Conservation (phyloP, 495 filamentous ascomycete genomes). For the Trichoderma parareesei region DNA sequence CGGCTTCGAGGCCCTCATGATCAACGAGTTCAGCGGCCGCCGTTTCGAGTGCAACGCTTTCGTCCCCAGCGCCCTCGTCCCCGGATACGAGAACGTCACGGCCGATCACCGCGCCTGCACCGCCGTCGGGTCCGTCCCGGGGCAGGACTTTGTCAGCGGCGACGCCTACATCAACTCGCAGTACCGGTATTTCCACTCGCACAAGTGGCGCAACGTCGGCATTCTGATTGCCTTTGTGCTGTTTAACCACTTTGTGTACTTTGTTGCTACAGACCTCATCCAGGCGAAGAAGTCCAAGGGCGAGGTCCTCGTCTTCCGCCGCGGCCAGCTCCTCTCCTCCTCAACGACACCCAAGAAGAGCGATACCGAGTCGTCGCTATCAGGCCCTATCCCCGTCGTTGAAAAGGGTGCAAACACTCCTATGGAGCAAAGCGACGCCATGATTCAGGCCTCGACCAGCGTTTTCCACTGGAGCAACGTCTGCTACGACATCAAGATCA, state of each 20-base stretch:
- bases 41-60: constrained; percentile 40
- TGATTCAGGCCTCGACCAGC: constrained; percentile 12
- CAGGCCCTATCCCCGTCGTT: neutral
- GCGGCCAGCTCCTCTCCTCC: constrained; percentile 49
- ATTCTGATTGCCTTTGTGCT: constrained; percentile 63
- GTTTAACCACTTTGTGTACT: constrained; percentile 58
- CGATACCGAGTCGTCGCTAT: constrained; percentile 37
- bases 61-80: constrained; percentile 45
- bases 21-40: constrained; percentile 58
- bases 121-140: constrained; percentile 44
- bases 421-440: neutral
- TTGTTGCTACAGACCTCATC: constrained; percentile 58
- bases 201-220: constrained; percentile 78
- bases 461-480: constrained; percentile 65
- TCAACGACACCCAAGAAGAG: constrained; percentile 35
- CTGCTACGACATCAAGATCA: constrained; percentile 68
- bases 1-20: constrained; percentile 59
- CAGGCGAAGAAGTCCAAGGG: constrained; percentile 66
- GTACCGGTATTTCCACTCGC: constrained; percentile 51
- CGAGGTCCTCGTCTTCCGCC: constrained; percentile 74
- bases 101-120: constrained; percentile 53
- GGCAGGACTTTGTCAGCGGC: constrained; percentile 47
- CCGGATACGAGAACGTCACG: constrained; percentile 48
- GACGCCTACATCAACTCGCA: constrained; percentile 47
- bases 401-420: neutral